Percentiles rank a stretch among this genome's conserved stretches.
These are phyloP conservation scores for Chrysosporium keratinophilum DNA, from an alignment of 2,329 filamentous ascomycete genomes.

Conservation along the genomic window DNA sequence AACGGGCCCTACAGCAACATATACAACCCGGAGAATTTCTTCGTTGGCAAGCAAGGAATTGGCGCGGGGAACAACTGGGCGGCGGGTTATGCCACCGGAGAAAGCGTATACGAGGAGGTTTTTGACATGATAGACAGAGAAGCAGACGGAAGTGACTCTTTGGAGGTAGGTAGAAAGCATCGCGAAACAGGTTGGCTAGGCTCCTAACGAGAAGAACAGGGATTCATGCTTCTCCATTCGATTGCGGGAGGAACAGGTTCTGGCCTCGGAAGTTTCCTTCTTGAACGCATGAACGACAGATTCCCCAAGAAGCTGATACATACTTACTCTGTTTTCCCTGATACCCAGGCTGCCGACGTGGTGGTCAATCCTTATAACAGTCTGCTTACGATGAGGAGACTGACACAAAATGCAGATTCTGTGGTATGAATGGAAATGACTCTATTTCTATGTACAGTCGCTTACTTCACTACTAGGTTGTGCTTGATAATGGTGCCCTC, in stretches of 20 bases:
- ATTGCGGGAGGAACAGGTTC: slow-evolving; percentile 96
- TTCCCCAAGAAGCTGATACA: slow-evolving; percentile 99
- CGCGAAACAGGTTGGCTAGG: not conserved
- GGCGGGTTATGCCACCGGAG: slow-evolving; percentile 85
- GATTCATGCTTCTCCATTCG: slow-evolving; percentile 97
- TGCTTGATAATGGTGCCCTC: slow-evolving; percentile 89
- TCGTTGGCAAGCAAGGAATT: slow-evolving; percentile 83
- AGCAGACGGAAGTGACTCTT: slow-evolving; percentile 91
- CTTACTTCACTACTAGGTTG: slow-evolving; percentile 44
- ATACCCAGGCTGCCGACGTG: slow-evolving; percentile 80
- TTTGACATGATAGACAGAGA: slow-evolving; percentile 99
- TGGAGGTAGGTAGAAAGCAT: slow-evolving; percentile 52
- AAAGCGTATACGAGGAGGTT: slow-evolving; percentile 87
- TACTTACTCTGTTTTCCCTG: slow-evolving; percentile 96
- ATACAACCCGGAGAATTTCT: slow-evolving; percentile 99
- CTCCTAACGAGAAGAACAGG: slow-evolving; percentile 38
- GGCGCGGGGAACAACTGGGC: slow-evolving; percentile 98
- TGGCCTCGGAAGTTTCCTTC: slow-evolving; percentile 85
- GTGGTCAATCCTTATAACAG: slow-evolving; percentile 99
- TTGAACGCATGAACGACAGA: slow-evolving; percentile 90
- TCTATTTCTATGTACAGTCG: not conserved
- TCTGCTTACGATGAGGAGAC: slow-evolving; percentile 74
- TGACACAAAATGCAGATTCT: slow-evolving; percentile 94
- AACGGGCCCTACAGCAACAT: slow-evolving; percentile 93
- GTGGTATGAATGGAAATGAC: slow-evolving; percentile 48